Evolutionary conservation across 192 early-diverging fungal species (phyloP).

Genomic region (Podila clonocystis): DNA sequence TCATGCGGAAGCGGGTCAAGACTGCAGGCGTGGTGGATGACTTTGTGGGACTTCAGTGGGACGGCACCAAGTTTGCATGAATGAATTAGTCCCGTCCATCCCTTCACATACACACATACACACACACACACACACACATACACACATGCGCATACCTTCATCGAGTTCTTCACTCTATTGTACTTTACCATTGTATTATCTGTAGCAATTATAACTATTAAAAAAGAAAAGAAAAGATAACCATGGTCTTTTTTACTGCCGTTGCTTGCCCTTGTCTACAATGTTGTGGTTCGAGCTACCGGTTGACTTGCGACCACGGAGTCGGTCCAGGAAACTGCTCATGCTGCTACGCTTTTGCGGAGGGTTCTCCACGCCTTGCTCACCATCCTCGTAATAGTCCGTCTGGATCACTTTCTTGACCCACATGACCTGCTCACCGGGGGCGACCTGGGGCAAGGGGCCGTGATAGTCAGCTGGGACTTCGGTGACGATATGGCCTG

Average conservation of each 20-base stretch:
- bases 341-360: neutral
- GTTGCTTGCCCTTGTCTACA: constrained; percentile 35
- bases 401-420: constrained; percentile 24
- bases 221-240: neutral
- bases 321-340: constrained; percentile 15
- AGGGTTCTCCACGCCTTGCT: neutral
- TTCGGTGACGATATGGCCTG: neutral
- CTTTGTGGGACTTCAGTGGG: constrained; percentile 37
- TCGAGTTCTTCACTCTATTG: neutral
- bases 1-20: constrained; percentile 43
- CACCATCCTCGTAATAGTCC: constrained; percentile 18
- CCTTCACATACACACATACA: neutral
- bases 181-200: neutral
- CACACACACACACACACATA: neutral
- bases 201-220: neutral
- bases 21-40: constrained; percentile 28
- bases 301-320: constrained; percentile 7
- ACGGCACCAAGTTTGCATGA: constrained; percentile 27
- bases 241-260: neutral
- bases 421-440: constrained; percentile 22
- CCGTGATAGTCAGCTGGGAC: constrained; percentile 12
- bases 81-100: neutral
- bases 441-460: constrained; percentile 14
- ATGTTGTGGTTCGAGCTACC: neutral
- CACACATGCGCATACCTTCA: neutral